Evolutionary conservation across 495 filamentous ascomycete species (phyloP), one percentile per base, ranked within the genome.

Genomic region (Aspergillus affinis): DNA sequence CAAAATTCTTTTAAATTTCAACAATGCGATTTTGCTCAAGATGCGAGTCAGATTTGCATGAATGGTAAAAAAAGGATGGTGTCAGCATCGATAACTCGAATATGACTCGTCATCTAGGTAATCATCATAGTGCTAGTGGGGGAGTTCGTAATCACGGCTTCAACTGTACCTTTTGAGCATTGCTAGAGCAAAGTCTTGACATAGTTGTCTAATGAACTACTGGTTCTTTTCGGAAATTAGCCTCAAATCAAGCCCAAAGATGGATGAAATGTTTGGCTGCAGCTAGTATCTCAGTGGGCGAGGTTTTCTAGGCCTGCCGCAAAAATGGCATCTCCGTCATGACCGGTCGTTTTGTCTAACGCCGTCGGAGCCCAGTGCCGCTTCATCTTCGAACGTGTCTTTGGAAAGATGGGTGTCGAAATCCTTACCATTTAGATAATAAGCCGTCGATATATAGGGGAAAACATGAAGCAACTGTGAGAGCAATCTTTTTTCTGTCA

Each of bases 281-380:
- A 59, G 54, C 27, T 46, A 12, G 48, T 57, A 71, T 79, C 75
- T 98, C 94, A 98, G 94, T 92, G 90, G 93, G 91, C 92, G 85
- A 96, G 93, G 94, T 97, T 98, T 98, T 97, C 93, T 97, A 97
- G 91, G 94, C 93, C 93, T 96, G 91, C 91, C 93, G 72, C 91
- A 90, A 91, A 85, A 82, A 84, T 56, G 92, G 91, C 91, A 80
- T 94, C 78, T 96, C 91, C 86, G 79, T 92, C 90, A 92, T 81
- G 76, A 78, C 76, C 77, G 77, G 65, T 72, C 73, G 72, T 76
- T 73, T 67, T 79, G 54, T 68, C 51, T 65, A 64, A 74, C 71
- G 80, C 76, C 78, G 76, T 98, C 93, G 91, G 93, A 96, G 94
- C 95, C 94, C 94, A 98, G 94, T 98, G 94, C 93, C 93, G 83